Percentiles rank a stretch among this genome's conserved stretches.
Conservation (phyloP, 2,329 filamentous ascomycete genomes). For the Calonectria crousiana region DNA sequence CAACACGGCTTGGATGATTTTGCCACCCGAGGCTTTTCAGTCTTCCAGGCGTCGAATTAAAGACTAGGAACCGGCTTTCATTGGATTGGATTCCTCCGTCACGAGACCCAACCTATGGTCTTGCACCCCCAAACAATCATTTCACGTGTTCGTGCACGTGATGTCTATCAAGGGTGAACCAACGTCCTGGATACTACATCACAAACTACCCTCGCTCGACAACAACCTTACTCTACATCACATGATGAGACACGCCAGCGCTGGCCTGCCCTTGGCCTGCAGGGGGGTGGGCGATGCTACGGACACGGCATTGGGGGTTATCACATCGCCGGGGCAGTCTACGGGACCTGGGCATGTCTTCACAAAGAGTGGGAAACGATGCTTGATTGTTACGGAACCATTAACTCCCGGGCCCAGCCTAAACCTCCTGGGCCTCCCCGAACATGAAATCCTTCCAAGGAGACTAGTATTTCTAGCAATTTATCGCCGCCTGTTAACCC, state of each 20-base stretch:
- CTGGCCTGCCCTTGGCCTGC: conserved; percentile 24
- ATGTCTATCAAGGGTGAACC: conserved; percentile 26
- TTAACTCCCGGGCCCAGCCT: conserved; percentile 39
- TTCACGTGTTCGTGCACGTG: conserved; percentile 36
- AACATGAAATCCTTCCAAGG: conserved; percentile 37
- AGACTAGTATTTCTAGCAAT: conserved; percentile 33
- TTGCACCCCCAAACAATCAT: not conserved
- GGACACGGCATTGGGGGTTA: conserved; percentile 44
- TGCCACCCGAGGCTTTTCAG: not conserved
- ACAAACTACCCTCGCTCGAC: conserved; percentile 24
- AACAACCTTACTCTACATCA: conserved; percentile 34
- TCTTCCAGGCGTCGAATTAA: not conserved
- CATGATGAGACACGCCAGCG: conserved; percentile 34
- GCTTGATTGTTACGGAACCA: conserved; percentile 42
- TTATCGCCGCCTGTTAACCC: conserved; percentile 39
- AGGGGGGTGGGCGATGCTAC: conserved; percentile 36
- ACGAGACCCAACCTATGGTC: conserved; percentile 8
- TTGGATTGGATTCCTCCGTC: not conserved
- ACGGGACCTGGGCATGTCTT: conserved; percentile 18
- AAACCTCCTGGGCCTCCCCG: conserved; percentile 35
- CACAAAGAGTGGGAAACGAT: conserved; percentile 36
- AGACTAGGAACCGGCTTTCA: not conserved
- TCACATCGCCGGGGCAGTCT: conserved; percentile 38
- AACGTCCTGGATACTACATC: conserved; percentile 33
- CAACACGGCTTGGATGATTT: not conserved